phyloP scores from a whole-genome alignment of 169 alveolate species.

The Theileria annulata region DNA sequence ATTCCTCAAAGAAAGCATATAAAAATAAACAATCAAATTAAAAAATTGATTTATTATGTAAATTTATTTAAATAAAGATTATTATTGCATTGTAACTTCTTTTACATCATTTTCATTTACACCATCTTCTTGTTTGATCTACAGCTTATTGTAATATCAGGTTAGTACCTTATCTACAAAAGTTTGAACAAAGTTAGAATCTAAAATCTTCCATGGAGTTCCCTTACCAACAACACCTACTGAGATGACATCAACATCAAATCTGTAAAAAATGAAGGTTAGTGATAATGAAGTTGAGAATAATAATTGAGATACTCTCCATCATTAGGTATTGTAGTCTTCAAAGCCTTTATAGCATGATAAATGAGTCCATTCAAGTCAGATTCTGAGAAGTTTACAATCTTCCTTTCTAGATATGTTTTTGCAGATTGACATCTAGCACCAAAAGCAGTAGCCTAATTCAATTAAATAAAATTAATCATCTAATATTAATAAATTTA shows the following conservation, averaged over 20 bases:
- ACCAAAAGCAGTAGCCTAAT: constrained; percentile 94
- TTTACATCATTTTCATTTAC: neutral
- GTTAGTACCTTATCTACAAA: constrained; percentile 44
- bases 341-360: constrained; percentile 91
- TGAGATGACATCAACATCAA: constrained; percentile 84
- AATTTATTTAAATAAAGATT: neutral
- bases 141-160: neutral
- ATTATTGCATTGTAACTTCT: constrained; percentile 8
- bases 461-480: neutral
- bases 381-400: constrained; percentile 80
- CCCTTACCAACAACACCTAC: constrained; percentile 83
- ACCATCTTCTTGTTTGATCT: constrained; percentile 51
- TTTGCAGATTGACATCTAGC: constrained; percentile 96
- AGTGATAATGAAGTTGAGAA: neutral
- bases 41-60: neutral
- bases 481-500: neutral
- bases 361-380: constrained; percentile 77
- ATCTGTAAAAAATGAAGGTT: constrained; percentile 9
- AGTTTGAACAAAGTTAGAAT: constrained; percentile 20
- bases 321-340: constrained; percentile 86
- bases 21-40: neutral
- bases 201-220: constrained; percentile 68
- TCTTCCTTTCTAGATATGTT: constrained; percentile 94
- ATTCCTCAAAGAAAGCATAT: neutral
- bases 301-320: constrained; percentile 74